Evolutionary conservation across 2,329 filamentous ascomycete species (phyloP).

Genomic region (Penicillium sclerotigenum): DNA sequence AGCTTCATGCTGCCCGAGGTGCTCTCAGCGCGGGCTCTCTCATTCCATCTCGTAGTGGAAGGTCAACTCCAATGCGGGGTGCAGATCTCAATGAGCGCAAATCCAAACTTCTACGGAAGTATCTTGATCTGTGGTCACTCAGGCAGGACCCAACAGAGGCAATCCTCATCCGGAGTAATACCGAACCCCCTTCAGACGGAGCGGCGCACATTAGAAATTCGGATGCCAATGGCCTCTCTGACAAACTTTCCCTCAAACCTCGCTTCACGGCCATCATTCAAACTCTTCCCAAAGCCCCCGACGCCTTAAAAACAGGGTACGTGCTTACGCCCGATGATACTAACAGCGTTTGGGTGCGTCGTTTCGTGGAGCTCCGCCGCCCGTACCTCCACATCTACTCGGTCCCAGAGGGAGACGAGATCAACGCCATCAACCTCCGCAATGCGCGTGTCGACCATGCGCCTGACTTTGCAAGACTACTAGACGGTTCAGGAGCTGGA

Average conservation of each 20-base stretch:
- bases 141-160: conserved; percentile 42
- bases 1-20: conserved; percentile 66
- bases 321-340: conserved; percentile 80
- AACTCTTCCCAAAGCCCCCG: conserved; percentile 74
- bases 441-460: conserved; percentile 91
- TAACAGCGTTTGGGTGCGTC: conserved; percentile 76
- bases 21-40: conserved; percentile 43
- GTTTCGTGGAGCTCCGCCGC: conserved; percentile 85
- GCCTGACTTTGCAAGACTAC: conserved; percentile 76
- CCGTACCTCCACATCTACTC: conserved; percentile 92
- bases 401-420: conserved; percentile 80
- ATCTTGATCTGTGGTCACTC: conserved; percentile 43
- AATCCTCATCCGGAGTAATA: conserved; percentile 44
- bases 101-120: conserved; percentile 40
- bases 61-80: conserved; percentile 37
- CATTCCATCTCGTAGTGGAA: conserved; percentile 33
- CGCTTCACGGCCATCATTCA: conserved; percentile 73
- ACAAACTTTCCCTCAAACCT: conserved; percentile 49
- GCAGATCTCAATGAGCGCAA: conserved; percentile 39
- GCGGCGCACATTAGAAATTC: conserved; percentile 28
- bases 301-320: conserved; percentile 80
- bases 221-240: conserved; percentile 25
- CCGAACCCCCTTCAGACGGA: conserved; percentile 44
- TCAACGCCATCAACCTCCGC: conserved; percentile 81
- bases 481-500: conserved; percentile 52